A percentile compares a stretch with the other conserved stretches of the same genome.
These are phyloP conservation scores for Austroboletus novae-zelandiae DNA, from an alignment of 1,284 basidiomycete genomes.

Conservation along the genomic window DNA sequence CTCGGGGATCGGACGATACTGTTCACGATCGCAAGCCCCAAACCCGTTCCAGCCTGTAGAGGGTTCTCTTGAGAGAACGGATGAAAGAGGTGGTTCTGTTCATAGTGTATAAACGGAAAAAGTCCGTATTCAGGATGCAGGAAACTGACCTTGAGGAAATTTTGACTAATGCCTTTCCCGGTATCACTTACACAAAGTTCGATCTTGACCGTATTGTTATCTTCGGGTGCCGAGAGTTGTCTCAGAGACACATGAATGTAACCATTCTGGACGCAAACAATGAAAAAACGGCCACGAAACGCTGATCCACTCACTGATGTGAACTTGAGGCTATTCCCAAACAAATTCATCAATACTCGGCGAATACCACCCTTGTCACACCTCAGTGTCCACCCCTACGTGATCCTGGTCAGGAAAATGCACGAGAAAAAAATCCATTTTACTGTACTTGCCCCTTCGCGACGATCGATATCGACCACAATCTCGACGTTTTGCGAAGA, in stretches of 20 bases:
- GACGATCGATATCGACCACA: slow-evolving; percentile 81
- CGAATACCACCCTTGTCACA: slow-evolving; percentile 94
- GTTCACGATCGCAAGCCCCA: slow-evolving; percentile 96
- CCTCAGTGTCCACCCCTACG: slow-evolving; percentile 81
- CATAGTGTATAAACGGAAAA: slow-evolving; percentile 13
- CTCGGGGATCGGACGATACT: slow-evolving; percentile 86
- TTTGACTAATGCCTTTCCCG: slow-evolving; percentile 89
- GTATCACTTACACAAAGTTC: slow-evolving; percentile 89
- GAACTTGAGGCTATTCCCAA: slow-evolving; percentile 94
- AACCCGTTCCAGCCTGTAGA: slow-evolving; percentile 88
- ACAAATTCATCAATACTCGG: slow-evolving; percentile 92
- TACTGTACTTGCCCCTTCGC: slow-evolving; percentile 52
- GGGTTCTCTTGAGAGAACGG: slow-evolving; percentile 96
- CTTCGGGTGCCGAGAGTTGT: slow-evolving; percentile 59
- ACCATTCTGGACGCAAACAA: slow-evolving; percentile 55
- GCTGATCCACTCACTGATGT: slow-evolving; percentile 54
- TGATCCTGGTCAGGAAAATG: slow-evolving; percentile 7
- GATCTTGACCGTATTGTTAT: slow-evolving; percentile 64
- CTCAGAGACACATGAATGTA: slow-evolving; percentile 86
- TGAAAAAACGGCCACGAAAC: slow-evolving; percentile 8
- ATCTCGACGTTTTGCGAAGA: slow-evolving; percentile 71
- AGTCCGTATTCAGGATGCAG: background rate
- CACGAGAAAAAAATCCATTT: background rate
- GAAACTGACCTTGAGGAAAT: slow-evolving; percentile 70
- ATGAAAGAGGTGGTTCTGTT: slow-evolving; percentile 90